These are phyloP conservation scores for Eucalyptus pumila DNA, from an alignment of 345 rosid species.

Conservation along the genomic window DNA sequence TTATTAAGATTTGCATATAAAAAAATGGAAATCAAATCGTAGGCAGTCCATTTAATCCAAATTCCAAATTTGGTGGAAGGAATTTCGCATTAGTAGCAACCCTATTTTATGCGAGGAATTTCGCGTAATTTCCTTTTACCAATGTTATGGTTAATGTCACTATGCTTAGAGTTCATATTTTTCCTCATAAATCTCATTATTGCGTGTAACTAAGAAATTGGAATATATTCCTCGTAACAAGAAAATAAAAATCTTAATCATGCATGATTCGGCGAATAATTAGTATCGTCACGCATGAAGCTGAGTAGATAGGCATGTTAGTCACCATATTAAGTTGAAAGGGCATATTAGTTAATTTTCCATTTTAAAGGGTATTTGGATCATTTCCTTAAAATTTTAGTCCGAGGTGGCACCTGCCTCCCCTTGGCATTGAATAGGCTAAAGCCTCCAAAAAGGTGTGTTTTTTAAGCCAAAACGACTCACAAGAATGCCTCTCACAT, in stretches of 20 bases:
- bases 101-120: not conserved
- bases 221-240: not conserved
- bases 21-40: no score
- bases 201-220: not conserved
- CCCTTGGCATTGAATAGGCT: not conserved
- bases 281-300: not conserved
- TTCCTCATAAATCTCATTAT: not conserved
- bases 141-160: not conserved
- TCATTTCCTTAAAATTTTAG: not conserved
- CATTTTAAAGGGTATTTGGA: not conserved
- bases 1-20: no score
- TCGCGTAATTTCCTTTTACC: not conserved
- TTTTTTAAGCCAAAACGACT: not conserved
- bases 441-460: not conserved
- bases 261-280: rapidly evolving
- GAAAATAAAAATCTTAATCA: not conserved
- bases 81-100: not conserved
- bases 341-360: not conserved
- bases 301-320: not conserved
- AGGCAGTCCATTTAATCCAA: rapidly evolving
- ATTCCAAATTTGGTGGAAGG: no score
- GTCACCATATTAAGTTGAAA: not conserved
- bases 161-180: not conserved
- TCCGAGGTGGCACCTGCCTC: not conserved
- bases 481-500: not conserved